Evolutionary conservation across 2,329 filamentous ascomycete genomes (phyloP).

Genomic region (Grosmannia huntii): DNA sequence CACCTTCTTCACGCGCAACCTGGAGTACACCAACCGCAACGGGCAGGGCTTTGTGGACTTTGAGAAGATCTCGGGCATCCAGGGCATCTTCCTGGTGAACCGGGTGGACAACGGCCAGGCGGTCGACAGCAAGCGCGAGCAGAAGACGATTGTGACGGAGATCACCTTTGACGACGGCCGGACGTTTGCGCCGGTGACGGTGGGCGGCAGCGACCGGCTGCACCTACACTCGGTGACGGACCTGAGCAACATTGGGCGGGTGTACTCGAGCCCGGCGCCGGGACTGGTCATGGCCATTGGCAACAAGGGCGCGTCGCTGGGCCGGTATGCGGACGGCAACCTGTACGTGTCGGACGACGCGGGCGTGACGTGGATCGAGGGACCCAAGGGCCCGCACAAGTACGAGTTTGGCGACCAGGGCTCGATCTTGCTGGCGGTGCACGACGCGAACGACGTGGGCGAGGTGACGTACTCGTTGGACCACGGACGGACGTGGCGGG

Average conservation of each 20-base stretch:
- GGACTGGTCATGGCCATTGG: constrained; percentile 90
- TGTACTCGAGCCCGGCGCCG: constrained; percentile 89
- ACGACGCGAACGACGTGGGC: constrained; percentile 52
- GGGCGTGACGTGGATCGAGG: constrained; percentile 68
- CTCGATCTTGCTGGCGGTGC: constrained; percentile 72
- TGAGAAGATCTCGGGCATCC: constrained; percentile 82
- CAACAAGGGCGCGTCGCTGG: constrained; percentile 68
- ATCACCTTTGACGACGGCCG: constrained; percentile 96
- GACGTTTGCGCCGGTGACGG: constrained; percentile 63
- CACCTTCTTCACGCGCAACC: constrained; percentile 85
- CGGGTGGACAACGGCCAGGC: constrained; percentile 76
- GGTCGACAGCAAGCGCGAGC: constrained; percentile 39
- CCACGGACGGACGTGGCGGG: constrained; percentile 75
- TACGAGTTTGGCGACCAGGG: constrained; percentile 95
- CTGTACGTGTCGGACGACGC: constrained; percentile 87
- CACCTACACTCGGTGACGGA: constrained; percentile 91
- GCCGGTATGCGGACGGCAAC: constrained; percentile 58
- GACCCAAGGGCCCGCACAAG: constrained; percentile 72
- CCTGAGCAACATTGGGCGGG: constrained; percentile 64
- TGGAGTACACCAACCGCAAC: constrained; percentile 86
- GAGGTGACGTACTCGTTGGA: constrained; percentile 69
- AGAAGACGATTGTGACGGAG: constrained; percentile 61
- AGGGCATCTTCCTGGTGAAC: constrained; percentile 87
- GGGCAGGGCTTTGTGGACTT: constrained; percentile 71
- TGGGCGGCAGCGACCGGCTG: constrained; percentile 43